These are phyloP conservation scores for Eucalyptus leucophloia DNA, from an alignment of 345 rosid genomes.

Conservation along the genomic window DNA sequence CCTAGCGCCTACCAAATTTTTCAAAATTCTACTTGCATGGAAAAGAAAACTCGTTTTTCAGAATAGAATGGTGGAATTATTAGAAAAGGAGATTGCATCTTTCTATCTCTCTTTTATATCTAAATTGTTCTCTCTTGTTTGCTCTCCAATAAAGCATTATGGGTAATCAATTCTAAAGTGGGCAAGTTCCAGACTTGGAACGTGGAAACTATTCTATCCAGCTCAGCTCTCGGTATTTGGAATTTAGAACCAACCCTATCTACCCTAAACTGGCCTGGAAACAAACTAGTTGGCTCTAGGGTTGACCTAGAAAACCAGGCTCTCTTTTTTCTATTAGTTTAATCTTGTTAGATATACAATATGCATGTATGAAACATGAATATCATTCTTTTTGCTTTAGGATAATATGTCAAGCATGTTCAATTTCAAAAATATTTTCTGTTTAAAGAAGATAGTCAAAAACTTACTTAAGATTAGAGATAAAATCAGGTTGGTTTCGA, in stretches of 20 bases:
- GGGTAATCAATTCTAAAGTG: not conserved
- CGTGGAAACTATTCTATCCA: not conserved
- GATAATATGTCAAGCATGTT: not conserved
- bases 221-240: not conserved
- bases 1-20: not conserved
- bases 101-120: not conserved
- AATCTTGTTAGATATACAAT: not conserved
- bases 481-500: rapidly evolving
- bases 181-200: not conserved
- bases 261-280: not conserved
- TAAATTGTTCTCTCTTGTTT: not conserved
- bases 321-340: not conserved
- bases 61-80: not conserved
- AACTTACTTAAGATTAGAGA: not conserved
- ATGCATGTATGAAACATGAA: not conserved
- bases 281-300: not conserved
- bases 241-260: not conserved
- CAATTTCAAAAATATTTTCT: too few species aligned
- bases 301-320: not conserved
- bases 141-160: not conserved
- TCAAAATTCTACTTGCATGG: not conserved
- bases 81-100: not conserved
- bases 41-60: not conserved
- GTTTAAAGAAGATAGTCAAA: not conserved
- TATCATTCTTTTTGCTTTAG: not conserved